Conservation (phyloP, 75 land plant genomes). For the Ceratopteris richardii region DNA sequence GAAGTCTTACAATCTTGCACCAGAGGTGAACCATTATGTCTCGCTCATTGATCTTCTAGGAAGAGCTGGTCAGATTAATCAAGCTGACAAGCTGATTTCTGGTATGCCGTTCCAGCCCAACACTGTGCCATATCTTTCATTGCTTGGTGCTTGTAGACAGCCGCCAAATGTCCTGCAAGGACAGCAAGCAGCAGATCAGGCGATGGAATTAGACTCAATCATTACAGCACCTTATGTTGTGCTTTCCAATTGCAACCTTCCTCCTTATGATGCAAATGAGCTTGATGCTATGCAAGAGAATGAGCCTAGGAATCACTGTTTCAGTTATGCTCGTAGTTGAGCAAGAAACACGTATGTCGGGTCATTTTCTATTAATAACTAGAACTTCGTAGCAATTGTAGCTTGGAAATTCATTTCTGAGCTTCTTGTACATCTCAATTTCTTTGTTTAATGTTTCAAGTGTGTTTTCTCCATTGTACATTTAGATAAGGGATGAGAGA, state of each 20-base stretch:
- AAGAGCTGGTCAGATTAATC: slow-evolving; percentile 45
- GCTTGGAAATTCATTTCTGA: no score
- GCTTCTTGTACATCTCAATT: no score
- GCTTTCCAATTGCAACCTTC: background rate
- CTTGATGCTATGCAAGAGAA: no score
- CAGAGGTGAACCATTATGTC: slow-evolving; percentile 50
- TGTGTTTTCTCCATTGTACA: no score
- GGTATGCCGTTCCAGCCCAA: background rate
- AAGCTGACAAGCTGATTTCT: slow-evolving; percentile 25
- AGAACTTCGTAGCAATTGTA: no score
- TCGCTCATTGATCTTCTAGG: slow-evolving; percentile 74
- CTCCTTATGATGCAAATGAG: no score
- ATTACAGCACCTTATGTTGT: background rate
- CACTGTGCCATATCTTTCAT: background rate
- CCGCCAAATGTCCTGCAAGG: background rate
- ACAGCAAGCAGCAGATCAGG: background rate
- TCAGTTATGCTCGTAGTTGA: no score
- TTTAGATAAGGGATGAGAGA: no score
- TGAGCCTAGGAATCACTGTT: no score
- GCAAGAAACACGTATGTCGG: no score
- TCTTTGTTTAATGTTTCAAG: no score
- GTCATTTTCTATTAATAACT: no score
- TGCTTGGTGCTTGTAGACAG: background rate
- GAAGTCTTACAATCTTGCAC: slow-evolving; percentile 26
- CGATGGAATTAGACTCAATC: background rate